Conservation (phyloP, 2,329 filamentous ascomycete species). For the Penicillium sp. region DNA sequence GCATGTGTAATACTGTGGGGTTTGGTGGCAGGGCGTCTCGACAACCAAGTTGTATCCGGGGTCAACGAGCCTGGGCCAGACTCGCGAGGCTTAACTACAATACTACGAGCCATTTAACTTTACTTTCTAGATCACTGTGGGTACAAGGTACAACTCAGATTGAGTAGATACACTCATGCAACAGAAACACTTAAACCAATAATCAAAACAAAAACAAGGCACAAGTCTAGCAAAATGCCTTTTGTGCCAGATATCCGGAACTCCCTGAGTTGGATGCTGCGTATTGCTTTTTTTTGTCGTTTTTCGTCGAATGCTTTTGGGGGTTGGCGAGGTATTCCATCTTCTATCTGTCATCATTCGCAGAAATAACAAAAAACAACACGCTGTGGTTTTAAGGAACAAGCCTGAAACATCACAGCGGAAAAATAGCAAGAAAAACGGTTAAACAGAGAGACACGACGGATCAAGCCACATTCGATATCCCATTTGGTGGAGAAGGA, state of each 20-base stretch:
- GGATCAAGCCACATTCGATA: slow-evolving; percentile 2
- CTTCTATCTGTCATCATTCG: slow-evolving; percentile 47
- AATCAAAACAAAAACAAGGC: slow-evolving; percentile 43
- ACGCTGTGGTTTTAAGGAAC: slow-evolving; percentile 18
- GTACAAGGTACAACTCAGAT: slow-evolving; percentile 17
- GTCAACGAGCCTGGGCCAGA: background rate
- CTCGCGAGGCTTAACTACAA: background rate
- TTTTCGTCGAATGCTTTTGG: slow-evolving; percentile 55
- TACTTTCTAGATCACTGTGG: background rate
- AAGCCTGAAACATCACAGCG: slow-evolving; percentile 13
- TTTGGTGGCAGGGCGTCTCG: background rate
- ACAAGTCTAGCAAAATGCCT: slow-evolving; percentile 37
- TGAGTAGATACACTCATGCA: slow-evolving; percentile 32
- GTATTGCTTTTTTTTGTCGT: slow-evolving; percentile 55
- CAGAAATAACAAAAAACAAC: slow-evolving; percentile 9
- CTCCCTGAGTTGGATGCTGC: slow-evolving; percentile 52
- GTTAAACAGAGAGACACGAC: background rate
- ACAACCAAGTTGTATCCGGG: background rate
- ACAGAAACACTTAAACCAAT: slow-evolving; percentile 42
- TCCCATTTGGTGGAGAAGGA: background rate
- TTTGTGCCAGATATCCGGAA: slow-evolving; percentile 79
- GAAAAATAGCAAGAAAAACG: background rate
- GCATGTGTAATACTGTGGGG: background rate
- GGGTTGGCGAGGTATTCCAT: slow-evolving; percentile 51
- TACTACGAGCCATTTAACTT: background rate